Evolutionary conservation across 306 rosid genomes (phyloP), one percentile per base, ranked within the genome.

Genomic region (Trifolium dubium): DNA sequence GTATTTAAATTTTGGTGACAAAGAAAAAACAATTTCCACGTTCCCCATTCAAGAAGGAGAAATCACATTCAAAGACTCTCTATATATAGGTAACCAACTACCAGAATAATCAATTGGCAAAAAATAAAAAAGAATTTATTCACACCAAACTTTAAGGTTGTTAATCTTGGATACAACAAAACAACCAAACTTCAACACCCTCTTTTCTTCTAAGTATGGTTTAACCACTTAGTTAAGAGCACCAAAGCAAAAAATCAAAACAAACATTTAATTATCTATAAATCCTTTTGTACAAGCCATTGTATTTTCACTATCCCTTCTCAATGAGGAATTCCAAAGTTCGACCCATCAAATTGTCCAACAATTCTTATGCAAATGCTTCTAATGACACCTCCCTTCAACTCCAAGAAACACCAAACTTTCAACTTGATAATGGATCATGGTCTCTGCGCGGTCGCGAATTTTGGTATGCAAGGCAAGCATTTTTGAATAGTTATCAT

Each of bases 401-500:
- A 23, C 67, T 50, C 46, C 69, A 64, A 54, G 17, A 15, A 50
- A 51, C 77, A 50, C 47, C 66, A 10, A 70, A 43, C 37, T 28
- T 70, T 61, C 78, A 70, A 32, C 74, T 73, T 55, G 71, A 68
- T 35, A 51, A 77, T 28, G 82, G 84, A 72, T 62, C 75, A 4
- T 79, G 74, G 18, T 68, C 51, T 31, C 64, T 31, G 10, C 84
- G 78, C 0, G 88, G 83, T 5, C 79, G 63, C 0, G 88, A 89
- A 4, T 86, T 80, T 3, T 81, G 88, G 85, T 46, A 77, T 13
- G 80, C 93, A 6, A 78, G 93, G 30, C 69, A 78, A 2, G 88
- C 88, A 1, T 85, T 89, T 72, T 78, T 89, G 2, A 86, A 73
- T 5, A 86, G 93, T 64, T 89, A 89, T 39, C 87, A 83, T 67